phyloP scores from a whole-genome alignment of 148 eudicot species.

The Rhododendron ovatum region DNA sequence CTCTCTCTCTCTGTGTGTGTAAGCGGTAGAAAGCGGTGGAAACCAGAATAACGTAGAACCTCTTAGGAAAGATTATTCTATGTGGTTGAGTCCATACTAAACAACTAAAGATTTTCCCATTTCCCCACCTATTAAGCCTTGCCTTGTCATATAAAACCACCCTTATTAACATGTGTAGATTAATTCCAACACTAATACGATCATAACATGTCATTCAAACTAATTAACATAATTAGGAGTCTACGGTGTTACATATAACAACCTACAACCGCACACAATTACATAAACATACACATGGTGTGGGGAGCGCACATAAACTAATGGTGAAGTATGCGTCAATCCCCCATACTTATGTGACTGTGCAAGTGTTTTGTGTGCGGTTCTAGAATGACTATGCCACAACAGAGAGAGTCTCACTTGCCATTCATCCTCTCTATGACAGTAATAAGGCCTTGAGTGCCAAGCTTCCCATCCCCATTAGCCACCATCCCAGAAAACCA shows the following conservation, averaged over 20 bases:
- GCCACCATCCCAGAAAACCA: conserved; percentile 82
- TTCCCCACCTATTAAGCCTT: too few species aligned
- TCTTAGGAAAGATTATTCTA: too few species aligned
- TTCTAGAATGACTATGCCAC: background rate
- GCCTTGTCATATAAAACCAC: too few species aligned
- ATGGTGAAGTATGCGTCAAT: background rate
- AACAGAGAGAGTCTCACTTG: conserved; percentile 18
- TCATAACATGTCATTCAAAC: too few species aligned
- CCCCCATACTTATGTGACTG: background rate
- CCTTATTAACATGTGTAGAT: too few species aligned
- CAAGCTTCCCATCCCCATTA: conserved; percentile 85
- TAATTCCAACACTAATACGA: too few species aligned
- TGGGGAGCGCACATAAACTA: background rate
- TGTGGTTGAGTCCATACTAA: too few species aligned
- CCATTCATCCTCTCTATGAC: conserved; percentile 83
- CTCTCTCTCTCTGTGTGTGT: background rate
- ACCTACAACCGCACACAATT: background rate
- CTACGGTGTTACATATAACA: background rate
- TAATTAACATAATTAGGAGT: too few species aligned
- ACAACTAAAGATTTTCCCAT: too few species aligned
- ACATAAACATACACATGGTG: background rate
- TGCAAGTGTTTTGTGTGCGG: background rate
- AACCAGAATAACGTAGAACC: too few species aligned
- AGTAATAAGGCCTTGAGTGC: conserved; percentile 66
- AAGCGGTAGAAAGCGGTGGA: too few species aligned